Conservation (phyloP, 2,329 filamentous ascomycete species). For the Nemania abortiva region DNA sequence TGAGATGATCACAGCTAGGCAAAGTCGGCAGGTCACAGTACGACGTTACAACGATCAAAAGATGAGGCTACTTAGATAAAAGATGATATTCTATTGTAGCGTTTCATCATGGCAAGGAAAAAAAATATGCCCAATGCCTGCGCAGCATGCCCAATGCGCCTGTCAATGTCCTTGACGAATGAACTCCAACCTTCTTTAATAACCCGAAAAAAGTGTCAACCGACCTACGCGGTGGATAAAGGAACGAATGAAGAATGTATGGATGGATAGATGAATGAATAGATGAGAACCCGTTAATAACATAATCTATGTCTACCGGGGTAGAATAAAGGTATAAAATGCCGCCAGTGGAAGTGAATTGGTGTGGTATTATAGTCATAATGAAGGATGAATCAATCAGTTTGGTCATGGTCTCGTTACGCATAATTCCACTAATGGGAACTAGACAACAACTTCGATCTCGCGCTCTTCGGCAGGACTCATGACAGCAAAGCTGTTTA, state of each 20-base stretch:
- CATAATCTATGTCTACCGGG: slow-evolving; percentile 22
- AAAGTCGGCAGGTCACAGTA: not conserved
- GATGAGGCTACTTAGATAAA: not conserved
- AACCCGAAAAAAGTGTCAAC: not conserved
- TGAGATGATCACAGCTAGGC: not conserved
- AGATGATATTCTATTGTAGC: not conserved
- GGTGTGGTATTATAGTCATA: slow-evolving; percentile 27
- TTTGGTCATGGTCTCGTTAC: slow-evolving; percentile 44
- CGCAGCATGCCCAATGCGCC: not conserved
- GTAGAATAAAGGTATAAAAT: not conserved
- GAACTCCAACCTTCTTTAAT: slow-evolving; percentile 13
- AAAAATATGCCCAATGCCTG: not conserved
- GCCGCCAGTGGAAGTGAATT: not conserved
- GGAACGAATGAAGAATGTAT: not conserved
- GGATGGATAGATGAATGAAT: not conserved
- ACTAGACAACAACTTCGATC: slow-evolving; percentile 40
- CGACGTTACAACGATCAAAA: not conserved
- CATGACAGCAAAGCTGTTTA: slow-evolving; percentile 45
- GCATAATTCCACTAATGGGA: not conserved
- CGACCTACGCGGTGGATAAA: not conserved
- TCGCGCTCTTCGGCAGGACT: slow-evolving; percentile 48
- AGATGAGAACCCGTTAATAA: slow-evolving; percentile 21
- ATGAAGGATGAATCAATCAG: slow-evolving; percentile 11
- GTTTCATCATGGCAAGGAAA: not conserved
- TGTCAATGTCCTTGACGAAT: slow-evolving; percentile 10